Conservation (phyloP, 768 basidiomycete species). For the Paxillus involutus region DNA sequence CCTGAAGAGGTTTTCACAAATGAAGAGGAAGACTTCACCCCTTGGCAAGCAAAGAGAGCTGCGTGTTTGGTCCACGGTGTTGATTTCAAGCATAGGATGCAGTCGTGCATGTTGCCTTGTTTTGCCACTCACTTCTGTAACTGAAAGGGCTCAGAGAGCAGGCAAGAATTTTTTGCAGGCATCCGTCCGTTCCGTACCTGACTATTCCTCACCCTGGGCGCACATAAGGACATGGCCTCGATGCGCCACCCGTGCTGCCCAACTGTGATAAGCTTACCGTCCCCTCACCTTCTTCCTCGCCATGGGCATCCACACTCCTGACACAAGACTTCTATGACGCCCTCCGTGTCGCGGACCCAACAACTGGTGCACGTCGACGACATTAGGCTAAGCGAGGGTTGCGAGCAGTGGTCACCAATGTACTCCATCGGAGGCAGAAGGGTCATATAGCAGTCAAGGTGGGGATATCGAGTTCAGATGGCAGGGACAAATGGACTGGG, state of each 20-base stretch:
- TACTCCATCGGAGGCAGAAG: slow-evolving; percentile 41
- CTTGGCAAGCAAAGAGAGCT: slow-evolving; percentile 84
- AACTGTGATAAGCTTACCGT: slow-evolving; percentile 58
- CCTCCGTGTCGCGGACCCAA: slow-evolving; percentile 55
- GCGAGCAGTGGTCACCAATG: slow-evolving; percentile 54
- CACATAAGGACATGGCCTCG: slow-evolving; percentile 48
- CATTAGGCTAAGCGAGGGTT: slow-evolving; percentile 51
- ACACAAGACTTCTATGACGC: slow-evolving; percentile 79
- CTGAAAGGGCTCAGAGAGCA: too few species aligned
- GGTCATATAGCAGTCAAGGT: slow-evolving; percentile 64
- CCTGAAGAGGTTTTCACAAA: slow-evolving; percentile 39
- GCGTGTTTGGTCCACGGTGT: slow-evolving; percentile 79
- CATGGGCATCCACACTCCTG: slow-evolving; percentile 55
- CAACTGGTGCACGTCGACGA: slow-evolving; percentile 30
- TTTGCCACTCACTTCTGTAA: not conserved
- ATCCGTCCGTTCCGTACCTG: slow-evolving; percentile 15
- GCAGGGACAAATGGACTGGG: slow-evolving; percentile 78
- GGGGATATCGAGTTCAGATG: slow-evolving; percentile 74
- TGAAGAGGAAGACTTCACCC: slow-evolving; percentile 45
- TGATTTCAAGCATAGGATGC: slow-evolving; percentile 67
- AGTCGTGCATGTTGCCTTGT: slow-evolving; percentile 46
- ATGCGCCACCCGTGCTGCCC: slow-evolving; percentile 72
- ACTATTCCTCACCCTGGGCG: not conserved
- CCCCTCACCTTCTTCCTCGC: slow-evolving; percentile 34
- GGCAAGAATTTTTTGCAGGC: slow-evolving; percentile 69